Conservation (phyloP, 495 filamentous ascomycete genomes). For the Penicillium arizonense region DNA sequence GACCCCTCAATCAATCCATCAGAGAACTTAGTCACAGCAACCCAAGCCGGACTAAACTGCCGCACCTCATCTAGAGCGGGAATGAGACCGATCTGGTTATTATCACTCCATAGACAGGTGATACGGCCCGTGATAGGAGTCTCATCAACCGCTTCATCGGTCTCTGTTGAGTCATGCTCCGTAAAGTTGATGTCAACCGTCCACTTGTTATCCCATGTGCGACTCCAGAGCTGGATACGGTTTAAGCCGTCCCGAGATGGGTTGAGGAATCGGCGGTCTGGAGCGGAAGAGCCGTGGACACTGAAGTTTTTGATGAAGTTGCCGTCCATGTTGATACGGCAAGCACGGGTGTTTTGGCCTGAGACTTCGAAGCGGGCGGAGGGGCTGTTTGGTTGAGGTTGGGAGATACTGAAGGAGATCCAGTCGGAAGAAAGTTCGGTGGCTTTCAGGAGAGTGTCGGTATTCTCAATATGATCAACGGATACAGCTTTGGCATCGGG, state of each 20-base stretch:
- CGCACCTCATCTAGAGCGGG: slow-evolving; percentile 83
- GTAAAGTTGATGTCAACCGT: slow-evolving; percentile 71
- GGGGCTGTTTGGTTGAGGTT: slow-evolving; percentile 38
- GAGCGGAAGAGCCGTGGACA: slow-evolving; percentile 53
- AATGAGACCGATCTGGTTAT: slow-evolving; percentile 66
- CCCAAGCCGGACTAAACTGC: slow-evolving; percentile 76
- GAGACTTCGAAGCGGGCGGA: slow-evolving; percentile 51
- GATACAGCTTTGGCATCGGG: slow-evolving; percentile 25
- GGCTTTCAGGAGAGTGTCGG: not conserved
- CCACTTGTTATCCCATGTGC: slow-evolving; percentile 74
- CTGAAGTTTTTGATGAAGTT: slow-evolving; percentile 57
- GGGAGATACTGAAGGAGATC: slow-evolving; percentile 62
- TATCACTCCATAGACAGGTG: slow-evolving; percentile 87
- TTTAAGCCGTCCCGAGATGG: slow-evolving; percentile 50
- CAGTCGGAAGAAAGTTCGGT: slow-evolving; percentile 49
- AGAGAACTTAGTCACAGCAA: slow-evolving; percentile 65
- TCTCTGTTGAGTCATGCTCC: slow-evolving; percentile 23
- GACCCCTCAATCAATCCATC: slow-evolving; percentile 82
- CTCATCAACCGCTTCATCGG: slow-evolving; percentile 26
- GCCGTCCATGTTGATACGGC: slow-evolving; percentile 42
- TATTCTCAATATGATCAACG: not conserved
- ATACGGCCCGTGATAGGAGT: slow-evolving; percentile 62
- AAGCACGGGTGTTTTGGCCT: slow-evolving; percentile 68
- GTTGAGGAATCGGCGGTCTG: slow-evolving; percentile 53
- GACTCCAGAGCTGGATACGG: slow-evolving; percentile 68